phyloP scores from a whole-genome alignment of 192 early-diverging fungal genomes.

The Coemansia sp. region DNA sequence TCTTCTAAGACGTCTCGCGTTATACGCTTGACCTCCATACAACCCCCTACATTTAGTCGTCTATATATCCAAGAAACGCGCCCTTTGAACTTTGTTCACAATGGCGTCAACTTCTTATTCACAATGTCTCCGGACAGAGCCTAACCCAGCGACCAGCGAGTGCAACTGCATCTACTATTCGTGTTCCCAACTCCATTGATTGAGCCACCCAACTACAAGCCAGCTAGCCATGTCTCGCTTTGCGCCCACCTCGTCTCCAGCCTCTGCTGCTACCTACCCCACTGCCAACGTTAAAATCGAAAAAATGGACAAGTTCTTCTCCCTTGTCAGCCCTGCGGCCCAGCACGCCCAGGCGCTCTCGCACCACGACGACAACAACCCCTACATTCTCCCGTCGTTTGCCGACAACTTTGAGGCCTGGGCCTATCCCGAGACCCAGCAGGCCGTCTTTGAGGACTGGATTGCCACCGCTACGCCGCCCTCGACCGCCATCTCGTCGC shows the following conservation, averaged over 20 bases:
- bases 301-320: constrained; percentile 48
- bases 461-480: constrained; percentile 35
- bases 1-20: constrained; percentile 51
- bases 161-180: constrained; percentile 53
- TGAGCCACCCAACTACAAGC: constrained; percentile 14
- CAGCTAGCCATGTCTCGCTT: constrained; percentile 32
- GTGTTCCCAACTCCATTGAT: constrained; percentile 31
- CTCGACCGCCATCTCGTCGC: constrained; percentile 38
- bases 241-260: constrained; percentile 21
- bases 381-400: constrained; percentile 42
- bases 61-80: constrained; percentile 14
- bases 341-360: constrained; percentile 26
- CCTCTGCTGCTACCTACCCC: constrained; percentile 20
- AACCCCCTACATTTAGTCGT: constrained; percentile 18
- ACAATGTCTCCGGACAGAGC: constrained; percentile 49
- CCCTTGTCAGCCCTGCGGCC: constrained; percentile 22
- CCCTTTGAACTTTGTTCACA: constrained; percentile 47
- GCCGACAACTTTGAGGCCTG: constrained; percentile 48
- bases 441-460: constrained; percentile 47
- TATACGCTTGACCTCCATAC: constrained; percentile 22
- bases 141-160: constrained; percentile 34
- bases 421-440: constrained; percentile 47
- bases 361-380: constrained; percentile 28
- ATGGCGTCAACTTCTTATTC: constrained; percentile 42
- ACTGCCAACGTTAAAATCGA: constrained; percentile 13